Evolutionary conservation across 768 basidiomycete species (phyloP).

Genomic region (Termitomyces sp.): DNA sequence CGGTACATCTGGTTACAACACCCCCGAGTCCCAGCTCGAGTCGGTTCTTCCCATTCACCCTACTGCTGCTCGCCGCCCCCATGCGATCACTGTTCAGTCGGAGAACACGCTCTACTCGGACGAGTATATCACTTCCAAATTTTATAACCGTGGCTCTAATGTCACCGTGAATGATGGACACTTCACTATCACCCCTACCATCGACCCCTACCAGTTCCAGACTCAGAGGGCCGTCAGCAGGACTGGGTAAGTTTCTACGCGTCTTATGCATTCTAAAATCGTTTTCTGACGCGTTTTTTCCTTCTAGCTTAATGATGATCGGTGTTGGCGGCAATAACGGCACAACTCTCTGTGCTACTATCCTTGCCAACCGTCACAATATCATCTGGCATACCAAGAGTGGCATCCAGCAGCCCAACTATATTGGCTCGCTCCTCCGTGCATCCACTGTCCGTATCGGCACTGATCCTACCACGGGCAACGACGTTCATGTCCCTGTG

Average conservation of each 20-base stretch:
- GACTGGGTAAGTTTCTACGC: conserved; percentile 69
- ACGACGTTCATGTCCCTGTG: conserved; percentile 91
- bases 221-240: conserved; percentile 82
- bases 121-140: conserved; percentile 81
- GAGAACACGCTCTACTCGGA: conserved; percentile 79
- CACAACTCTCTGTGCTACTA: conserved; percentile 87
- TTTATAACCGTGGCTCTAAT: conserved; percentile 73
- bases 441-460: conserved; percentile 95
- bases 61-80: conserved; percentile 75
- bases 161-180: conserved; percentile 71
- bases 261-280: not conserved
- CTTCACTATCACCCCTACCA: conserved; percentile 75
- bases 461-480: conserved; percentile 70
- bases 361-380: conserved; percentile 94
- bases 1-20: conserved; percentile 65
- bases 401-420: conserved; percentile 92
- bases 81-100: conserved; percentile 77
- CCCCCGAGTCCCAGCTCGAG: conserved; percentile 71
- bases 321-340: conserved; percentile 98
- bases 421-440: conserved; percentile 94
- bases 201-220: conserved; percentile 85
- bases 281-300: conserved; percentile 5
- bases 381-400: conserved; percentile 94
- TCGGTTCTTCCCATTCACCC: conserved; percentile 74
- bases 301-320: conserved; percentile 86